These are phyloP conservation scores for Mucor saturninus DNA, from an alignment of 371 early-diverging fungal species.

Conservation along the genomic window DNA sequence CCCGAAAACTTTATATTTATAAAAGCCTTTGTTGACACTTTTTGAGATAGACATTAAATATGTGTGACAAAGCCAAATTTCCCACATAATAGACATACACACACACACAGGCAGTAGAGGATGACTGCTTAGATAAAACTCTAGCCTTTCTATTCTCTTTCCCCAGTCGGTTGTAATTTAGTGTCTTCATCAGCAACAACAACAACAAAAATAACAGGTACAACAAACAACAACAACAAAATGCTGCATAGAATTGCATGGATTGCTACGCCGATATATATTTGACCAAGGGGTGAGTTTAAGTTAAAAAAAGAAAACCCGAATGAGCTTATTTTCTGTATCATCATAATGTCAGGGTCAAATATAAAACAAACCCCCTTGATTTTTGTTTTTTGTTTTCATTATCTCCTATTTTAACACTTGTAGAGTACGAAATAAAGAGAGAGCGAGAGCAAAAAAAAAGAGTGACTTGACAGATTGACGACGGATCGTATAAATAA, in stretches of 20 bases:
- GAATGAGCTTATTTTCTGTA: slow-evolving; percentile 4
- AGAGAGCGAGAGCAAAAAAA: neutral
- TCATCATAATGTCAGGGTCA: neutral
- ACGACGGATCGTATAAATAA: slow-evolving; percentile 1
- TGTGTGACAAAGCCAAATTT: neutral
- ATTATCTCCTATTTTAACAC: slow-evolving; percentile 1
- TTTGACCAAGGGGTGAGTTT: neutral
- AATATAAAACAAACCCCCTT: neutral
- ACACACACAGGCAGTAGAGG: too few species aligned
- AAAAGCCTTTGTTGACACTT: too few species aligned
- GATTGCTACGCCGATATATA: slow-evolving; percentile 3
- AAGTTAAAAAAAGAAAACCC: slow-evolving; percentile 1
- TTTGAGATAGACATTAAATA: neutral
- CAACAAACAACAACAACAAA: slow-evolving; percentile 3
- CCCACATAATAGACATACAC: too few species aligned
- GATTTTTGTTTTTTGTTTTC: neutral
- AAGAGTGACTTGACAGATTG: slow-evolving; percentile 5
- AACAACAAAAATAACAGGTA: neutral
- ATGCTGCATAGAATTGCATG: neutral
- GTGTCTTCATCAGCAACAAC: neutral
- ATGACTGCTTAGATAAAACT: too few species aligned
- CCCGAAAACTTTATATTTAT: neutral
- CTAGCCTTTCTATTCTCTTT: too few species aligned
- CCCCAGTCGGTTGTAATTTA: too few species aligned
- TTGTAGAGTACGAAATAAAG: neutral